phyloP scores from a whole-genome alignment of 192 early-diverging fungal species.

The Oehlia diaphana region DNA sequence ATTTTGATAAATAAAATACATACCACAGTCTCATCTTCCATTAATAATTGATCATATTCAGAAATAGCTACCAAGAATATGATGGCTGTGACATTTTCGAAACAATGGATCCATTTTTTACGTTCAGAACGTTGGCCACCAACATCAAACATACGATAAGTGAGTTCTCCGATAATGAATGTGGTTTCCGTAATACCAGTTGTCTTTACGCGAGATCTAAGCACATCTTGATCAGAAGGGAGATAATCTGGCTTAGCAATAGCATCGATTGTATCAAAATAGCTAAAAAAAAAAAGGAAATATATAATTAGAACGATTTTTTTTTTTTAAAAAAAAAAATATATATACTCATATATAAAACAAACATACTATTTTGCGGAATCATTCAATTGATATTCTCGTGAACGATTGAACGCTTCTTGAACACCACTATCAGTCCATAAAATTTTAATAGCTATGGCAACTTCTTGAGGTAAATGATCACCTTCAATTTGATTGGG shows the following conservation, averaged over 20 bases:
- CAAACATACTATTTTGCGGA: conserved; percentile 84
- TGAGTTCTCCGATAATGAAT: conserved; percentile 87
- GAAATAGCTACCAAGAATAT: conserved; percentile 94
- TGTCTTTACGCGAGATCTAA: conserved; percentile 95
- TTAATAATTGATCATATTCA: conserved; percentile 94
- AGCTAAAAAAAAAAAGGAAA: conserved; percentile 47
- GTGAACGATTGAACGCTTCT: conserved; percentile 74
- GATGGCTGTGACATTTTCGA: conserved; percentile 95
- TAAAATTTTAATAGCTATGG: conserved; percentile 76
- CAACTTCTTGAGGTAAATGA: conserved; percentile 75
- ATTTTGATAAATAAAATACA: conserved; percentile 7
- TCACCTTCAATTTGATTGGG: conserved; percentile 90
- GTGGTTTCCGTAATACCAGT: conserved; percentile 96
- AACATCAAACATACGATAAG: conserved; percentile 97
- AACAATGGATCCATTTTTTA: conserved; percentile 99
- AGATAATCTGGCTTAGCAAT: conserved; percentile 79
- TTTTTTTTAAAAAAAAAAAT: too few relatives aligned
- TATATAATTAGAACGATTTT: too few relatives aligned
- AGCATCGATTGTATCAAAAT: conserved; percentile 92
- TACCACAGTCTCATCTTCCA: conserved; percentile 94
- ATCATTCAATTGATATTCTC: conserved; percentile 97
- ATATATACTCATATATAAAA: not conserved
- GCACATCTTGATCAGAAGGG: conserved; percentile 95
- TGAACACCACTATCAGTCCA: conserved; percentile 86
- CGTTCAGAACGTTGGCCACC: conserved; percentile 97